A percentile compares a stretch with the other conserved stretches of the same genome.
Evolutionary conservation across 164 flowering plant genomes (phyloP).

Genomic region (Nymphaea thermarum): DNA sequence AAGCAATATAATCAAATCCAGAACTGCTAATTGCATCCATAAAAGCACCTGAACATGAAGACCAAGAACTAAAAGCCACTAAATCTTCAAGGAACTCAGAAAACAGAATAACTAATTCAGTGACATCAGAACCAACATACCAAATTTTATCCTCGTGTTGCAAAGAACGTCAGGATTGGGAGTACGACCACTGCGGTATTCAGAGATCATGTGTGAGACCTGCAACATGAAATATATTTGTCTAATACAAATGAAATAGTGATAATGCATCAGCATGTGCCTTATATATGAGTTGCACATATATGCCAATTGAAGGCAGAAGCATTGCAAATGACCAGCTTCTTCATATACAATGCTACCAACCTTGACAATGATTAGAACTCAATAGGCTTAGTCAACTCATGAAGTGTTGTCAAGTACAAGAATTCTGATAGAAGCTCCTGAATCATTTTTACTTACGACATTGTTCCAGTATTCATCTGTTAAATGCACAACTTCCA

Average conservation of each 20-base stretch:
- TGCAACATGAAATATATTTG: constrained; percentile 12
- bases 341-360: no score
- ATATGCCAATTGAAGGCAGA: no score
- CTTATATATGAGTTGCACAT: no score
- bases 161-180: constrained; percentile 98
- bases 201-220: constrained; percentile 89
- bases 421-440: no score
- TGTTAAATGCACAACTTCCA: constrained; percentile 91
- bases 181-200: constrained; percentile 81
- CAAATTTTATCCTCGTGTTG: constrained; percentile 96
- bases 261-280: no score
- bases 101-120: neutral
- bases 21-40: constrained; percentile 74
- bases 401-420: no score
- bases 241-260: no score
- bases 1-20: constrained; percentile 80
- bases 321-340: no score
- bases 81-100: neutral
- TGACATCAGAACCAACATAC: constrained; percentile 18
- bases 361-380: no score
- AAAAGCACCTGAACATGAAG: constrained; percentile 55
- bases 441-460: constrained; percentile 26
- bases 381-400: no score
- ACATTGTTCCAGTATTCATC: constrained; percentile 93
- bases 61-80: constrained; percentile 2